A percentile compares a stretch with the other conserved stretches of the same genome.
These are phyloP conservation scores for Phoma sp. DNA, from an alignment of 2,329 filamentous ascomycete genomes.

Conservation along the genomic window DNA sequence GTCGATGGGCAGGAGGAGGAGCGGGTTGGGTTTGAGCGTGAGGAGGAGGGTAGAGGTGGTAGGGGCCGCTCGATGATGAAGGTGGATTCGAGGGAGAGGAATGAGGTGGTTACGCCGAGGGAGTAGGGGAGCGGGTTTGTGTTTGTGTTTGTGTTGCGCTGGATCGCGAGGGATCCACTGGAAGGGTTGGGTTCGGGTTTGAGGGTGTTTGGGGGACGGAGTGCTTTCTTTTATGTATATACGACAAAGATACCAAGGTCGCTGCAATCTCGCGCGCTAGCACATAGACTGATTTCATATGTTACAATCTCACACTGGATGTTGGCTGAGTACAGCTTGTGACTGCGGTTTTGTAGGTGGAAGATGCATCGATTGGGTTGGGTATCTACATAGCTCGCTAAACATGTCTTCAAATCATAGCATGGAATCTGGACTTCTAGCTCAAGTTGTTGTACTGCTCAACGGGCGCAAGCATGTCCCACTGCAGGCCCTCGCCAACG, in stretches of 20 bases:
- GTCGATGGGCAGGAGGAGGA: conserved; percentile 10
- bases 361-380: not conserved
- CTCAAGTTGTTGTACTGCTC: conserved; percentile 30
- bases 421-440: not conserved
- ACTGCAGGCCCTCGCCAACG: conserved; percentile 26
- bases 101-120: not conserved
- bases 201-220: too few relatives aligned
- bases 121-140: not conserved
- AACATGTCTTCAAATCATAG: not conserved
- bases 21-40: not conserved
- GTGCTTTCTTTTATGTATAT: conserved; percentile 4
- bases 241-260: conserved; percentile 16
- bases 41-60: not conserved
- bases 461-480: conserved; percentile 35
- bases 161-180: not conserved
- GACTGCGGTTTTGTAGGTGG: too few relatives aligned
- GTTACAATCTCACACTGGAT: not conserved
- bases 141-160: too few relatives aligned
- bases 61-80: conserved; percentile 4
- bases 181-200: not conserved
- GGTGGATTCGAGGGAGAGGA: conserved; percentile 5
- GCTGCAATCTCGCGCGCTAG: conserved; percentile 6
- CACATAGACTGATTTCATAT: conserved; percentile 2
- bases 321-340: not conserved
- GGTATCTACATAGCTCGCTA: conserved; percentile 9